Conservation (phyloP, 257 asterid genomes). For the Jaltomata sinuosa region DNA sequence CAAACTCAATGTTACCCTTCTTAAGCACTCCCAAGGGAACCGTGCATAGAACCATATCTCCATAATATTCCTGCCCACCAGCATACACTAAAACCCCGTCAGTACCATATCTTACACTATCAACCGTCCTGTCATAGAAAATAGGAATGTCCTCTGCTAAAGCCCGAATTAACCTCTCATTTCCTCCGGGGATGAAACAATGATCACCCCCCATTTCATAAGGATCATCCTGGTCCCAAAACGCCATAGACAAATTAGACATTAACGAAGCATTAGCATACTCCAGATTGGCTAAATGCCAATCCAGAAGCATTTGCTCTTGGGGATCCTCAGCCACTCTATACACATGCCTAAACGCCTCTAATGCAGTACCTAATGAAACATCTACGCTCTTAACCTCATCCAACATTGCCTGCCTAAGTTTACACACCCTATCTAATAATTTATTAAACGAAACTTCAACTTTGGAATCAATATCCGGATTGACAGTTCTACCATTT, state of each 20-base stretch:
- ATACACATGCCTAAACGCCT: slow-evolving; percentile 75
- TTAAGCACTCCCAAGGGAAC: slow-evolving; percentile 87
- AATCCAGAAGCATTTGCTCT: slow-evolving; percentile 88
- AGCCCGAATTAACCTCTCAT: slow-evolving; percentile 75
- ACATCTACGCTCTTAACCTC: slow-evolving; percentile 76
- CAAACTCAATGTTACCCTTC: slow-evolving; percentile 62
- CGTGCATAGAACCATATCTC: slow-evolving; percentile 88
- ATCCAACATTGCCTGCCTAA: slow-evolving; percentile 84
- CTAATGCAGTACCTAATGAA: slow-evolving; percentile 77
- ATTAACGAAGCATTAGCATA: slow-evolving; percentile 92
- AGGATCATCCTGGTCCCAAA: slow-evolving; percentile 99
- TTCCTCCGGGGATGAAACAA: slow-evolving; percentile 96
- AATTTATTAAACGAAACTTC: slow-evolving; percentile 80
- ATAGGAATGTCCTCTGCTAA: slow-evolving; percentile 89
- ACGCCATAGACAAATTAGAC: slow-evolving; percentile 89
- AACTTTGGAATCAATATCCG: slow-evolving; percentile 79
- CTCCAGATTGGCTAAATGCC: slow-evolving; percentile 99
- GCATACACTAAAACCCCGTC: slow-evolving; percentile 81
- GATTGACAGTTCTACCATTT: slow-evolving; percentile 68
- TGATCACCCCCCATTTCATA: slow-evolving; percentile 99
- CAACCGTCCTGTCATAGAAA: slow-evolving; percentile 50
- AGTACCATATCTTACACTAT: slow-evolving; percentile 59
- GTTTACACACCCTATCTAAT: slow-evolving; percentile 95
- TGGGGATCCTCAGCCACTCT: slow-evolving; percentile 83
- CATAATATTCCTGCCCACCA: slow-evolving; percentile 64